Base-by-base conservation (phyloP, 2,329 filamentous ascomycete species). In the Rutstroemia sydowiana region DNA sequence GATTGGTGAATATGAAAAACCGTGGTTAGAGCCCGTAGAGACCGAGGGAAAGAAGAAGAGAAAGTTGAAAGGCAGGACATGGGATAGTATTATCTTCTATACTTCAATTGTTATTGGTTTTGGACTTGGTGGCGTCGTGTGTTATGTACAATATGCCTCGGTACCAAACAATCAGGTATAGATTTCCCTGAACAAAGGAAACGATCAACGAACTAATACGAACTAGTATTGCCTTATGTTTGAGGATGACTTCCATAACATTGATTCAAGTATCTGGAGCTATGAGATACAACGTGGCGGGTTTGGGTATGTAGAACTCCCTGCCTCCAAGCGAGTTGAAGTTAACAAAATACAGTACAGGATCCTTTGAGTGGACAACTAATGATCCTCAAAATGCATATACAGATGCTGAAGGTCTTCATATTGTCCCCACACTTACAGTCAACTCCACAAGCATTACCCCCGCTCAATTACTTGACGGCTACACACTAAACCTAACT, bases 301-400 rank as follows among this genome's bases (percentile, higher is more conserved):
- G 11, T 52, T 52, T 23, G 51, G 51, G 51, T 52, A 16, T 3
- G 54, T 54, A n/a, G n/a, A n/a, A n/a, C n/a, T n/a, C n/a, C n/a
- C n/a, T n/a, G n/a, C n/a, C n/a, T n/a, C n/a, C n/a, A n/a, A n/a
- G n/a, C n/a, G n/a, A n/a, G n/a, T n/a, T n/a, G n/a, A n/a, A n/a
- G n/a, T n/a, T n/a, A n/a, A n/a, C n/a, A n/a, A n/a, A n/a, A n/a
- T 23, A 21, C 2, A 60, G 74, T 45, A 73, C 70, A n/a, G 73
- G 73, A 14, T 68, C 71, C 32, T 79, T 79, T 59, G 76, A 78
- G 66, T 77, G 75, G 75, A 77, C 76, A 0, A 79, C 76, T 5
- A 67, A 63, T 3, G 74, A 76, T 55, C 55, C 65, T 1, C 63
- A 61, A 48, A 79, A 79, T 62, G 65, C 71, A 13, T 79, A 73